Percentiles rank a stretch among this genome's conserved stretches.
phyloP scores from a whole-genome alignment of 2,329 filamentous ascomycete genomes.

The Trichoderma sp. region DNA sequence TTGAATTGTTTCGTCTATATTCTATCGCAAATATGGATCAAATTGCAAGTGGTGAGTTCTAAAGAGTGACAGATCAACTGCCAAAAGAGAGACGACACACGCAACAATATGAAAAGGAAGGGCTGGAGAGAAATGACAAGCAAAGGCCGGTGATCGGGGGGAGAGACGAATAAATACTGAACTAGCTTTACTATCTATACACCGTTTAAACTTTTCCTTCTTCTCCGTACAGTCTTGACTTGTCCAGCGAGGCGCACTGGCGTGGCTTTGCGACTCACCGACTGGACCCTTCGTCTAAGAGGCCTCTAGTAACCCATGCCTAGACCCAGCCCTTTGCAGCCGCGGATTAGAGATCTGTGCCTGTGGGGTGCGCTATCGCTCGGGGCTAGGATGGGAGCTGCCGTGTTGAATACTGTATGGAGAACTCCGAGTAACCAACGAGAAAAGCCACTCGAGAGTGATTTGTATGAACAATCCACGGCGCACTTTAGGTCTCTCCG shows the following conservation, averaged over 20 bases:
- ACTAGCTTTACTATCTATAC: neutral
- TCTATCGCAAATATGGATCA: neutral
- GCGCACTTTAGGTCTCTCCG: neutral
- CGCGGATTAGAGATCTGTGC: conserved; percentile 20
- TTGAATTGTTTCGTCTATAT: conserved; percentile 7
- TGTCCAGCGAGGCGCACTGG: conserved; percentile 1
- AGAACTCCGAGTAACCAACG: neutral
- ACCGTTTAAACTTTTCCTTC: conserved; percentile 1
- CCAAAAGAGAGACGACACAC: conserved; percentile 1
- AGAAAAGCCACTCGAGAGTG: neutral
- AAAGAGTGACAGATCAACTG: neutral
- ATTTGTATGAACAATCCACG: neutral
- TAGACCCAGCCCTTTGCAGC: conserved; percentile 18
- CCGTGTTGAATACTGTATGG: conserved; percentile 24
- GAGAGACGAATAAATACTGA: conserved; percentile 14
- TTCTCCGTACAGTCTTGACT: neutral
- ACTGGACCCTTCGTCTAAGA: conserved; percentile 4
- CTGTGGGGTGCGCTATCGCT: conserved; percentile 23
- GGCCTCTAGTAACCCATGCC: conserved; percentile 14
- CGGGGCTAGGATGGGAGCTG: conserved; percentile 5
- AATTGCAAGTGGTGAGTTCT: neutral
- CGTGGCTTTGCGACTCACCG: conserved; percentile 24
- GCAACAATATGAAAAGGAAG: neutral
- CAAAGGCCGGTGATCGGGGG: neutral
- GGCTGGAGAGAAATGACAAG: neutral